Evolutionary conservation across 176 grass and related monocot genomes (phyloP).

Genomic region (Phragmites australis): DNA sequence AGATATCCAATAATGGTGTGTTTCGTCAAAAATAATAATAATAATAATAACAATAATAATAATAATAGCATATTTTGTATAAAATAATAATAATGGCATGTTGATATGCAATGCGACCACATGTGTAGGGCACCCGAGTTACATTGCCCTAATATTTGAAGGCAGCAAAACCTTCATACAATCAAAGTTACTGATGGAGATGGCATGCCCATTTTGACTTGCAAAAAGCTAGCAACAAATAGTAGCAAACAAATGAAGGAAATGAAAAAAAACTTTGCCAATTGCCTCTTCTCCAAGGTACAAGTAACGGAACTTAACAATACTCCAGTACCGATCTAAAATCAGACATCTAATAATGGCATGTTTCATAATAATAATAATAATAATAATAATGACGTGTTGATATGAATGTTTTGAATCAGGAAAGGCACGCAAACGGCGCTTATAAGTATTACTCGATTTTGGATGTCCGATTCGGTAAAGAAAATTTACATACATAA

Average conservation of each 20-base stretch:
- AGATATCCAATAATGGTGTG: background rate
- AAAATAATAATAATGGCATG: no score
- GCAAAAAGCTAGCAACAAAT: background rate
- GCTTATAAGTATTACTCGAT: no score
- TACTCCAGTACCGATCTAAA: background rate
- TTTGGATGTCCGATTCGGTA: no score
- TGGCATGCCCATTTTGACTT: background rate
- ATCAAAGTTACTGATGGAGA: background rate
- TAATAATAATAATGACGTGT: no score
- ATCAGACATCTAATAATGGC: background rate
- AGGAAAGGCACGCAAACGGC: no score
- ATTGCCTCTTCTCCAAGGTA: background rate
- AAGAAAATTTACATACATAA: no score
- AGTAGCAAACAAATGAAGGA: background rate
- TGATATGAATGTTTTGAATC: no score
- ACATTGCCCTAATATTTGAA: background rate
- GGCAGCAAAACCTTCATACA: background rate
- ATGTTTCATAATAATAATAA: no score
- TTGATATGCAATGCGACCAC: background rate
- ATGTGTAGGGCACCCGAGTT: background rate
- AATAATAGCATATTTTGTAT: no score
- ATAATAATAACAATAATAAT: no score
- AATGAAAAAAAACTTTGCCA: background rate
- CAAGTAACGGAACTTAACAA: background rate
- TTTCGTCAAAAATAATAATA: no score